A percentile compares a stretch with the other conserved stretches of the same genome.
phyloP scores from a whole-genome alignment of 2,329 filamentous ascomycete species.

The Aspergillus sp. region DNA sequence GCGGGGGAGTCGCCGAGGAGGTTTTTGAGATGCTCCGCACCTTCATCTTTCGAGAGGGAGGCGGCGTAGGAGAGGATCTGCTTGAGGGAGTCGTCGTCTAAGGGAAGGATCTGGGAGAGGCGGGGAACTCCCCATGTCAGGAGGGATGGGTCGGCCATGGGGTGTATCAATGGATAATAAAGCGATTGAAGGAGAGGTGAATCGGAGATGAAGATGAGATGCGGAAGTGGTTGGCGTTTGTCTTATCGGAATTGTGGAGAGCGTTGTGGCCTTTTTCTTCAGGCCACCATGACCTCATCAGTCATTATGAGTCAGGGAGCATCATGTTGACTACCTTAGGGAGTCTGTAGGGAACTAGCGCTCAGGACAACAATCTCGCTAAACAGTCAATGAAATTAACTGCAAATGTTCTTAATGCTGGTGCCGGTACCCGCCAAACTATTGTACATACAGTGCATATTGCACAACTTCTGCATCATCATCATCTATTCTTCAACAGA shows the following conservation, averaged over 20 bases:
- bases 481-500: constrained; percentile 20
- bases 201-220: background rate
- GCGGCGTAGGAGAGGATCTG: constrained; percentile 82
- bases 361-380: background rate
- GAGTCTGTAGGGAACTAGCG: too few species aligned
- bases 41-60: constrained; percentile 72
- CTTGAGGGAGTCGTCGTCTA: constrained; percentile 79
- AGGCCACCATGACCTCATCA: constrained; percentile 9
- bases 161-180: background rate
- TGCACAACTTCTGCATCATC: constrained; percentile 5
- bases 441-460: constrained; percentile 25
- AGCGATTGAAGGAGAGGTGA: background rate
- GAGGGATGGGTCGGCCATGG: constrained; percentile 35
- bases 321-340: background rate
- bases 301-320: constrained; percentile 1
- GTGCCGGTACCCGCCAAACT: constrained; percentile 9
- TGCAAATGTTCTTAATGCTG: background rate
- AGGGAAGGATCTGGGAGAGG: constrained; percentile 74
- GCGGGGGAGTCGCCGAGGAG: constrained; percentile 83
- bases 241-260: background rate
- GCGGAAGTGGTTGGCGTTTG: background rate
- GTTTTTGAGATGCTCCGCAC: constrained; percentile 81
- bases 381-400: background rate
- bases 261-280: constrained; percentile 9
- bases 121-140: constrained; percentile 64